Conservation (phyloP, 2,329 filamentous ascomycete genomes). For the Fusarium praegraminearum region DNA sequence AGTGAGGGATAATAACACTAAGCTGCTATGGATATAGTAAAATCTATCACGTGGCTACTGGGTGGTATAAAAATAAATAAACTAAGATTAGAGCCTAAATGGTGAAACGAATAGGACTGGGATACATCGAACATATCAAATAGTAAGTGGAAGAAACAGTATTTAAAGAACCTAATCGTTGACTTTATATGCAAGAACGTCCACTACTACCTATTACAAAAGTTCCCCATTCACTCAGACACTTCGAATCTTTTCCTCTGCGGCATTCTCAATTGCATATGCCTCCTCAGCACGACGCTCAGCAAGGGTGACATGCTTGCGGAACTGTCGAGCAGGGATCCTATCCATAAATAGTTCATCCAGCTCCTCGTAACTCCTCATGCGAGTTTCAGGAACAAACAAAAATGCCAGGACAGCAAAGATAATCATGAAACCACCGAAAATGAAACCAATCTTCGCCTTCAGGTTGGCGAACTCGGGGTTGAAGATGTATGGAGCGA, state of each 20-base stretch:
- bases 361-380: slow-evolving; percentile 47
- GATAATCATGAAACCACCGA: slow-evolving; percentile 52
- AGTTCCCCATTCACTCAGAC: background rate
- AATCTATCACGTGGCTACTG: too few species aligned
- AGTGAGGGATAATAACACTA: background rate
- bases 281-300: slow-evolving; percentile 45
- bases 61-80: too few species aligned
- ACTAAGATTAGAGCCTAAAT: too few species aligned
- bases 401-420: slow-evolving; percentile 56
- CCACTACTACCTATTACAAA: background rate
- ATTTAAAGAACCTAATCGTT: background rate
- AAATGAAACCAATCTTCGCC: slow-evolving; percentile 58
- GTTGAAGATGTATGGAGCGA: slow-evolving; percentile 60
- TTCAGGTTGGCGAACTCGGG: slow-evolving; percentile 53
- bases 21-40: background rate
- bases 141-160: background rate
- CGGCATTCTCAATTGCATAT: slow-evolving; percentile 23
- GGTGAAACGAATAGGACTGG: too few species aligned
- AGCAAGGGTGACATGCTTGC: slow-evolving; percentile 40
- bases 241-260: background rate
- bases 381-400: slow-evolving; percentile 61
- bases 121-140: too few species aligned
- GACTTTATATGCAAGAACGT: fast-evolving
- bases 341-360: slow-evolving; percentile 48
- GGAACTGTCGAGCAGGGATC: slow-evolving; percentile 43